These are phyloP conservation scores for Carex arenaria DNA, from an alignment of 202 grass and related monocot species.

Conservation along the genomic window DNA sequence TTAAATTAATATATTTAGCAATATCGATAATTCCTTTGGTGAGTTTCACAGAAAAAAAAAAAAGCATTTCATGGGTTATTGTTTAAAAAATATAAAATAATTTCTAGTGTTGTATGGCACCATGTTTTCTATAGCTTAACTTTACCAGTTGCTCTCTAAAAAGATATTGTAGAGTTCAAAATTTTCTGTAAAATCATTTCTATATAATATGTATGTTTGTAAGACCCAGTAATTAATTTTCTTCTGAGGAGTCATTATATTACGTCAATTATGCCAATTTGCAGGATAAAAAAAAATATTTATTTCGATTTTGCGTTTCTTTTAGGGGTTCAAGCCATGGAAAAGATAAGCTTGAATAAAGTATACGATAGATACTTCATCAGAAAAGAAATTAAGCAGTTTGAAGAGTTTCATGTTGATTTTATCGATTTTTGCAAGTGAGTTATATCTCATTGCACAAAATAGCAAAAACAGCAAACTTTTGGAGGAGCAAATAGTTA, in stretches of 20 bases:
- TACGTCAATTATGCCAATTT: not conserved
- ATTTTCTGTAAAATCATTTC: not conserved
- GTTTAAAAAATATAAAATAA: not conserved
- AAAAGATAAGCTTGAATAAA: constrained; percentile 7
- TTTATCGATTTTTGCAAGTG: constrained; percentile 21
- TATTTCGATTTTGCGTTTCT: not conserved
- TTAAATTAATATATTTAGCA: too few species aligned
- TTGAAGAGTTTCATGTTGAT: constrained; percentile 20
- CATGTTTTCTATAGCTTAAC: not conserved
- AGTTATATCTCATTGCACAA: not conserved
- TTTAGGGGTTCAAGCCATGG: constrained; percentile 10
- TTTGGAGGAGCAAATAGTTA: not conserved
- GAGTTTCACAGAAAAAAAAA: not conserved
- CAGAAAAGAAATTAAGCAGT: not conserved
- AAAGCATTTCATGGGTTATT: not conserved
- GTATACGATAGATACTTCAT: constrained; percentile 11
- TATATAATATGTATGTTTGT: not conserved
- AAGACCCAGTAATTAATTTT: not conserved
- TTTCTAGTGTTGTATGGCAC: not conserved
- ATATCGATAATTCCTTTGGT: too few species aligned
- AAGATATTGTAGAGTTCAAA: not conserved
- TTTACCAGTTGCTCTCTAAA: not conserved
- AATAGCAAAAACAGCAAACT: too few species aligned
- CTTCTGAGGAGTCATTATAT: not conserved
- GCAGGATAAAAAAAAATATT: not conserved